Evolutionary conservation across 805 yeast species (phyloP), one percentile per base, ranked within the genome.

Genomic region (Candida piceae): DNA sequence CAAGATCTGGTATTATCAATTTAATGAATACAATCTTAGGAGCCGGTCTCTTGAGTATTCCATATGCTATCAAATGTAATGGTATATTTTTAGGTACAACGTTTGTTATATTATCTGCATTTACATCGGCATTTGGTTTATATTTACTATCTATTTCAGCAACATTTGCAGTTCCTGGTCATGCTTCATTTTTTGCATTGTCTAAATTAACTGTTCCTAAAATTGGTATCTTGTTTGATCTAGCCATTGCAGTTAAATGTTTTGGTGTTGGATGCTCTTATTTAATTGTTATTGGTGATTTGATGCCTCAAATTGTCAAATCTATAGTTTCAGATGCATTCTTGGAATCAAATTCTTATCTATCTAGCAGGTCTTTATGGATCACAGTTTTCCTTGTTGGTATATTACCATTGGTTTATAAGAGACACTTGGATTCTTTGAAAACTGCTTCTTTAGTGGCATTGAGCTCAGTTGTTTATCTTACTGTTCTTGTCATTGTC

Each of bases 381-480:
- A 80, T 81, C 34, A 59, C 83, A 2, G 43, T 72, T 1, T 70
- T 80, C 18, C 72, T 81, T 79, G 39, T 70, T 19, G 38, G 38
- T 7, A 67, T 78, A 13, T 61, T 69, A 6, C 88, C 88, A 0
- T 64, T 90, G 34, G 80, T 93, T 10, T 86, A 80, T 57, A 67
- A 84, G 51, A 74, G 80, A 51, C 78, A 76, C 50, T 69, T 89
- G 42, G 94, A 85, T 55, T 84, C 96, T 8, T 71, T 89, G 53
- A 82, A 84, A 53, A 84, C 85, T 51, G 86, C 96, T 1, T 85
- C 96, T 2, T 63, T 88, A 57, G 66, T 89, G 25, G 96, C 96
- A 1, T 66, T 89, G 16, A 70, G 78, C 5, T 81, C 96, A 1
- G 94, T 88, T 11, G 82, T 74, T 0, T 89, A 89, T 55, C 68